phyloP scores from a whole-genome alignment of 2,329 filamentous ascomycete genomes.

The Exserohilum rostratum region DNA sequence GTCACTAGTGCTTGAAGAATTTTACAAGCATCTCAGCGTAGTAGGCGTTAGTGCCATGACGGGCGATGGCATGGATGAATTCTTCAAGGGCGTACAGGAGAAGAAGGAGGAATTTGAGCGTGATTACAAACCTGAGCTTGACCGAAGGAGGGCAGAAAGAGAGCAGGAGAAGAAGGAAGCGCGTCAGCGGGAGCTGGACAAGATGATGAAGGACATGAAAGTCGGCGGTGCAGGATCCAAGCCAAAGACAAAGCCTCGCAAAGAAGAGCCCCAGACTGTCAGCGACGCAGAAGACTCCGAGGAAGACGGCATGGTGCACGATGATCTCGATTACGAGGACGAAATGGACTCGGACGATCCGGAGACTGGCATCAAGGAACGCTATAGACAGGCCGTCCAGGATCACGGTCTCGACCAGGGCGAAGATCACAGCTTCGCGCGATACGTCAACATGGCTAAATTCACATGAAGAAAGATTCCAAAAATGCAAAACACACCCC shows the following conservation, averaged over 20 bases:
- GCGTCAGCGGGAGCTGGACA: constrained; percentile 82
- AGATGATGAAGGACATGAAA: constrained; percentile 93
- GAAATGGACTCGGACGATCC: constrained; percentile 64
- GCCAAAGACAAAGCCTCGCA: constrained; percentile 43
- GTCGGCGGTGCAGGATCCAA: constrained; percentile 51
- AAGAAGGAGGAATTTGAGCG: constrained; percentile 87
- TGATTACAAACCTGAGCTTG: constrained; percentile 91
- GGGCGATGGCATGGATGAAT: constrained; percentile 88
- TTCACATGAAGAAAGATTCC: constrained; percentile 33
- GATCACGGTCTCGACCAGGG: constrained; percentile 52
- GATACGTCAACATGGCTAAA: constrained; percentile 53
- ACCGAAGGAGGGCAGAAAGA: constrained; percentile 75
- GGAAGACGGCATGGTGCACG: constrained; percentile 60
- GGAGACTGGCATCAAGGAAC: constrained; percentile 69
- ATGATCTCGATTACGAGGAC: constrained; percentile 57
- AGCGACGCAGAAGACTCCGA: constrained; percentile 59
- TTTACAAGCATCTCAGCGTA: constrained; percentile 91
- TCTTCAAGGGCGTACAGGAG: constrained; percentile 85
- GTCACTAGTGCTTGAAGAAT: constrained; percentile 96
- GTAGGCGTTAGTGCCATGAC: constrained; percentile 94
- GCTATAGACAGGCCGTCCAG: constrained; percentile 78
- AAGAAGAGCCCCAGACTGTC: constrained; percentile 57
- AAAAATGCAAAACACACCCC: constrained; percentile 14
- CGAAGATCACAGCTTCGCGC: constrained; percentile 59
- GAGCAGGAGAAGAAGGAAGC: constrained; percentile 74